Evolutionary conservation across 1,284 basidiomycete species (phyloP).

Genomic region (Apiotrichum veenhuisii): DNA sequence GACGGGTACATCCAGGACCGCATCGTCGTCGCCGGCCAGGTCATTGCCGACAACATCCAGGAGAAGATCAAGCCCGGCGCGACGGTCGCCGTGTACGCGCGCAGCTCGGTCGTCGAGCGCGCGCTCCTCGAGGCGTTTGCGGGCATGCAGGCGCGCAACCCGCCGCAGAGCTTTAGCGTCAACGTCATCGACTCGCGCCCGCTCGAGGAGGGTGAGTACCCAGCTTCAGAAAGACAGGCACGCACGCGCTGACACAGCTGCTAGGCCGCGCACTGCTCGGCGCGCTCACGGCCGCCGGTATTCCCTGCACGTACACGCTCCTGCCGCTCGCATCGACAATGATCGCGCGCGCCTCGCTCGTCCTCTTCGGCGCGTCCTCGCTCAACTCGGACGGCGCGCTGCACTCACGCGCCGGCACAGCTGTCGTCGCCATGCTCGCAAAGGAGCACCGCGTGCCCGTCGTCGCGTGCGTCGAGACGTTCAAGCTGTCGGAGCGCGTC

Average conservation of each 20-base stretch:
- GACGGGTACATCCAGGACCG: conserved; percentile 91
- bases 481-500: conserved; percentile 93
- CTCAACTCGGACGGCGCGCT: conserved; percentile 92
- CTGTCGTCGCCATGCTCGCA: conserved; percentile 93
- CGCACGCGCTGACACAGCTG: neutral
- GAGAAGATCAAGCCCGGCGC: conserved; percentile 94
- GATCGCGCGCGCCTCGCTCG: conserved; percentile 71
- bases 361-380: conserved; percentile 89
- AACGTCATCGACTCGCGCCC: conserved; percentile 94
- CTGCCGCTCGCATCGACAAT: conserved; percentile 82
- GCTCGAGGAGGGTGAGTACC: conserved; percentile 71
- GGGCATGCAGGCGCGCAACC: conserved; percentile 54
- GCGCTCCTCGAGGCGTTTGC: conserved; percentile 71
- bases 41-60: conserved; percentile 82
- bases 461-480: conserved; percentile 95
- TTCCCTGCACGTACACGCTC: conserved; percentile 87
- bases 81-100: conserved; percentile 86
- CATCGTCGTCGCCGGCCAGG: conserved; percentile 87
- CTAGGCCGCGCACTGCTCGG: conserved; percentile 74
- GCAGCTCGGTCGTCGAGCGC: conserved; percentile 91
- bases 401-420: conserved; percentile 90
- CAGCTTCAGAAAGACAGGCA: neutral
- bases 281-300: conserved; percentile 65
- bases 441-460: conserved; percentile 86
- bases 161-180: conserved; percentile 76